Conservation (phyloP, 2,329 filamentous ascomycete species). For the Colletotrichum sp. region DNA sequence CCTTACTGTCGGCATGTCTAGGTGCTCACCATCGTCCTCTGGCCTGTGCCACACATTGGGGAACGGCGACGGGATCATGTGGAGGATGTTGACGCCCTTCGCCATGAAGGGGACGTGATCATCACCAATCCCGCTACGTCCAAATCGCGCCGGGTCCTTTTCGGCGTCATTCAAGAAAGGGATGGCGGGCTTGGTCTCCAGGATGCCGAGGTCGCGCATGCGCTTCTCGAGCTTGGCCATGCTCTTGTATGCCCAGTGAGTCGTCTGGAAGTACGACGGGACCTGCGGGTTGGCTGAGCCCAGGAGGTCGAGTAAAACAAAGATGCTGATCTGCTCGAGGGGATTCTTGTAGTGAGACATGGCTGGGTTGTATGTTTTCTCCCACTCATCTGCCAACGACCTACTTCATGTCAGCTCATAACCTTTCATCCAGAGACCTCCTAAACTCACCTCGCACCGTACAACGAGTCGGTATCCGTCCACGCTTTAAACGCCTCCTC, state of each 20-base stretch:
- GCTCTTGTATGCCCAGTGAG: slow-evolving; percentile 80
- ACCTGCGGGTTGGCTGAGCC: slow-evolving; percentile 65
- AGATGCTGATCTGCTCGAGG: slow-evolving; percentile 75
- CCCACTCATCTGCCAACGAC: slow-evolving; percentile 77
- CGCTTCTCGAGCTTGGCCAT: slow-evolving; percentile 70
- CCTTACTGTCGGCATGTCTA: slow-evolving; percentile 73
- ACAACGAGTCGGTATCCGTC: slow-evolving; percentile 76
- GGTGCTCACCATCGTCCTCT: slow-evolving; percentile 73
- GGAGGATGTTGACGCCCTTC: slow-evolving; percentile 76
- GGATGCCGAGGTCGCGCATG: slow-evolving; percentile 61
- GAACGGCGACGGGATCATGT: slow-evolving; percentile 76
- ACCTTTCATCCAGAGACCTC: neutral
- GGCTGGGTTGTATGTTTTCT: slow-evolving; percentile 66
- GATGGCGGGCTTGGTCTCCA: slow-evolving; percentile 42
- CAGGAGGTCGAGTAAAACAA: slow-evolving; percentile 77
- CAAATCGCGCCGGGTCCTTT: slow-evolving; percentile 44
- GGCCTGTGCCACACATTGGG: slow-evolving; percentile 76
- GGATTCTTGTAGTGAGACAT: slow-evolving; percentile 72
- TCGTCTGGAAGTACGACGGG: slow-evolving; percentile 77
- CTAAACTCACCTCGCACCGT: slow-evolving; percentile 68
- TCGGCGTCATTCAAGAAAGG: slow-evolving; percentile 63
- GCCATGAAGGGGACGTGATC: slow-evolving; percentile 81
- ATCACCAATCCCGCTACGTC: slow-evolving; percentile 59
- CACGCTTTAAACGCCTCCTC: slow-evolving; percentile 80
- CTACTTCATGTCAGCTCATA: slow-evolving; percentile 30